Evolutionary conservation across 2,329 filamentous ascomycete genomes (phyloP), one percentile per base, ranked within the genome.

Genomic region (Lomentospora prolificans): DNA sequence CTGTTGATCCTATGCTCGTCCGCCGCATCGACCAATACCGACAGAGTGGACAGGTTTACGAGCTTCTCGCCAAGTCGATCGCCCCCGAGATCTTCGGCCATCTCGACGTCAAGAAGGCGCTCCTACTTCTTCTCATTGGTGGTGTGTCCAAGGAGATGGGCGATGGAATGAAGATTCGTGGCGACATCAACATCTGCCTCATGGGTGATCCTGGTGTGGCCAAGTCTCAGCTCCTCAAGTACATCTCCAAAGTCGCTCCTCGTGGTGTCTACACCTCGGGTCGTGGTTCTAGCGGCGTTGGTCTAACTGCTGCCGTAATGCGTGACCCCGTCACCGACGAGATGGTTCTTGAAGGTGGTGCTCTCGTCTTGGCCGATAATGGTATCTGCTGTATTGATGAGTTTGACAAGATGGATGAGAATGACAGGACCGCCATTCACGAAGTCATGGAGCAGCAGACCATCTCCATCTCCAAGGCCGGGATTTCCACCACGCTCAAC

Each of bases 181-280:
- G 94, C 64, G 94, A 99, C 67, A 95, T 99, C 76, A 99, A 99
- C 73, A 86, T 99, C 60, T 97, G 94, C 70, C 75, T 99, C 66
- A 99, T 99, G 94, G 94, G 94, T 79, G 94, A 99, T 66, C 94
- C 94, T 68, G 94, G 94, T 89, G 94, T 99, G 67, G 94, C 94
- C 74, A 99, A 99, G 75, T 99, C 94, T 36, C 94, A 99, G 75
- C 76, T 99, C 62, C 80, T 99, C 62, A 97, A 96, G 73, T 99
- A 99, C 70, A 97, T 99, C 67, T 90, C 90, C 61, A 97, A 99
- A 74, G 94, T 99, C 28, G 92, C 94, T 1, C 94, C 94, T 59
- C 89, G 94, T 60, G 91, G 90, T 64, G 86, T 91, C 10, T 91
- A 91, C 72, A 91, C 87, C 4, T 89, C 87, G 3, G 87, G 87